These are phyloP conservation scores for Podospora pseudocomata DNA, from an alignment of 495 filamentous ascomycete species.

Conservation along the genomic window DNA sequence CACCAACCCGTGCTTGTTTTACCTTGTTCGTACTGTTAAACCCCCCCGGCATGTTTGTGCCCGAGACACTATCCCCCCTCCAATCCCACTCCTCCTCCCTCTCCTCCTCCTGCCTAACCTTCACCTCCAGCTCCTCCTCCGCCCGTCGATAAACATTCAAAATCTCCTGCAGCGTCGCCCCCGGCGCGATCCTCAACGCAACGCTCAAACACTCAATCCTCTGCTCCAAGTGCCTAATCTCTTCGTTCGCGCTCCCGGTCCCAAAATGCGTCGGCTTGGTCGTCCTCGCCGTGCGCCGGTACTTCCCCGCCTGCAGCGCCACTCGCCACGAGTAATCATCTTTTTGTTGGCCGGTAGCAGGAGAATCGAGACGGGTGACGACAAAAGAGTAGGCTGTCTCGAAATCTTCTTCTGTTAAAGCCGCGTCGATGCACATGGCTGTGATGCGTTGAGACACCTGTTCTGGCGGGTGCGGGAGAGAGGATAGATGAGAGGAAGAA, in stretches of 20 bases:
- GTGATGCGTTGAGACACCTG: slow-evolving; percentile 54
- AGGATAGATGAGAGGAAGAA: slow-evolving; percentile 28
- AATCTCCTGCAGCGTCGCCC: slow-evolving; percentile 76
- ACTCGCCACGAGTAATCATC: slow-evolving; percentile 92
- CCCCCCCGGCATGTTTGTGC: slow-evolving; percentile 54
- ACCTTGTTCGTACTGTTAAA: slow-evolving; percentile 43
- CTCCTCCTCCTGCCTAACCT: slow-evolving; percentile 66
- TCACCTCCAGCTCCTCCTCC: slow-evolving; percentile 75
- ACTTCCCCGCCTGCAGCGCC: slow-evolving; percentile 81
- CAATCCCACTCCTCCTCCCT: slow-evolving; percentile 72
- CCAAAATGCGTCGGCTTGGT: slow-evolving; percentile 50
- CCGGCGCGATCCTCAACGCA: slow-evolving; percentile 75
- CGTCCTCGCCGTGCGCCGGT: slow-evolving; percentile 53
- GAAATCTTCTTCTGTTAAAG: slow-evolving; percentile 83
- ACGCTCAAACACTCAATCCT: slow-evolving; percentile 87
- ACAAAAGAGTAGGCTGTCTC: slow-evolving; percentile 97
- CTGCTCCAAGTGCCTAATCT: slow-evolving; percentile 69
- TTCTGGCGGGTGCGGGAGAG: slow-evolving; percentile 42
- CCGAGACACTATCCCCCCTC: slow-evolving; percentile 50
- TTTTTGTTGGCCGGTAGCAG: slow-evolving; percentile 22
- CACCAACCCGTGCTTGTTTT: slow-evolving; percentile 10
- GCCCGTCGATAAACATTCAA: slow-evolving; percentile 78
- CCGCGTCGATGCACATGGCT: slow-evolving; percentile 84
- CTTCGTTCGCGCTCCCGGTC: slow-evolving; percentile 48
- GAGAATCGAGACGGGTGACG: slow-evolving; percentile 56